Percentiles rank a stretch among this genome's conserved stretches.
These are phyloP conservation scores for Pyrenopolyporus hunteri DNA, from an alignment of 495 filamentous ascomycete genomes.

Conservation along the genomic window DNA sequence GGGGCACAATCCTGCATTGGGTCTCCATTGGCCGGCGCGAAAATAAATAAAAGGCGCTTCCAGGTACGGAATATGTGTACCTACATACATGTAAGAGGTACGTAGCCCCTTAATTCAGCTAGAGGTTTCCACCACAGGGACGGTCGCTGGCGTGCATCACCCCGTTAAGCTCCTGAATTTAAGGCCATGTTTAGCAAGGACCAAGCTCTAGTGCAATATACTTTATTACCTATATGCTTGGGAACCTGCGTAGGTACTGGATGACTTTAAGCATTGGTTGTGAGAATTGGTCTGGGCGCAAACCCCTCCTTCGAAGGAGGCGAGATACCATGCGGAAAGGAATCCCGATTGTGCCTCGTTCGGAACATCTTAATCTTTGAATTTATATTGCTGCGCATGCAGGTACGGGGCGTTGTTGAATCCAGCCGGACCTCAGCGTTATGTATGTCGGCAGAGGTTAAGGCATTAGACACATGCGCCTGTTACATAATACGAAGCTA, in stretches of 20 bases:
- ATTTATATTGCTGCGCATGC: slow-evolving; percentile 3
- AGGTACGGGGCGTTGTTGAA: background rate
- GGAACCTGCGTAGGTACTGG: too few relatives aligned
- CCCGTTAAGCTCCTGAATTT: too few relatives aligned
- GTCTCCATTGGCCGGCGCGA: slow-evolving; percentile 23
- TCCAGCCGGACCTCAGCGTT: background rate
- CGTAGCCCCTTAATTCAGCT: slow-evolving; percentile 21
- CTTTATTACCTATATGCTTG: too few relatives aligned
- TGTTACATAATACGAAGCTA: too few relatives aligned
- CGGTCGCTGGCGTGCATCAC: too few relatives aligned
- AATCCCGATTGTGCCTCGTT: slow-evolving; percentile 5
- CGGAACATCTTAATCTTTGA: slow-evolving; percentile 6
- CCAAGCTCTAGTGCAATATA: too few relatives aligned
- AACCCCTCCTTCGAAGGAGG: background rate
- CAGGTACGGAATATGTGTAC: background rate
- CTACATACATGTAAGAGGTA: slow-evolving; percentile 12
- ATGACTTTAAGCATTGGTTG: too few relatives aligned
- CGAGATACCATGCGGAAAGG: background rate
- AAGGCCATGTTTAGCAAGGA: too few relatives aligned
- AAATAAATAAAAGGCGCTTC: slow-evolving; percentile 7
- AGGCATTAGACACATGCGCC: too few relatives aligned
- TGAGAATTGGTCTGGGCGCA: too few relatives aligned
- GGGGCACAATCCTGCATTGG: slow-evolving; percentile 19
- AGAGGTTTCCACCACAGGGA: background rate
- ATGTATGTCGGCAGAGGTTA: too few relatives aligned